Base-by-base conservation (phyloP, 129 eudicot genomes). In the Lonicera japonica region DNA sequence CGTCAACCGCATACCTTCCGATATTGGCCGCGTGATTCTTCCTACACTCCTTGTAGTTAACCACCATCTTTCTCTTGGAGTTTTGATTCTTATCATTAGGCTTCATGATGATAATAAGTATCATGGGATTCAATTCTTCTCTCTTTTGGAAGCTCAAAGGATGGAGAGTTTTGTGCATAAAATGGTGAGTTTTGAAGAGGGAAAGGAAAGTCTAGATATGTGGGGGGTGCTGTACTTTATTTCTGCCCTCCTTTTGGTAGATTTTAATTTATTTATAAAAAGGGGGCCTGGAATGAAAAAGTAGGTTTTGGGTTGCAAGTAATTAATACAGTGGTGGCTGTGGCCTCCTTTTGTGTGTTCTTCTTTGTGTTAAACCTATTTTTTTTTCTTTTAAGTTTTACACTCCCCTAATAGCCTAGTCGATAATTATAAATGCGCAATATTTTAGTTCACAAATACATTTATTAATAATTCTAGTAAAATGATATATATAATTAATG, bases 171-270 rank as follows among this genome's bases (percentile, higher is more conserved):
- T 51, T 6, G 19, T 14, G 56, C 9, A 6, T 4, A 18, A 6
- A 15, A 5, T 4, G 10, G 0, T 51, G 56, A 0, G 21, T 51
- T 20, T 1, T 51, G 21, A 15, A 4, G 10, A 12, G 56, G 19
- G 17, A 8, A 18, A 51, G 56, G 8, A 18, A 17, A 22, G 18
- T 14, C 5, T 14, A 4, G 7, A 23, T 41, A 21, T 19, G 12
- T 63, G 20, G 56, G 24, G 24, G 56, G 48, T 22, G 4, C 4
- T 1, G 11, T 55, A 40, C 56, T 63, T 63, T 63, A 63, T 63
- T 63, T 63, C 67, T 63, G 41, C 56, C 67, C 67, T 63, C 67
- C 67, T 46, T 23, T 46, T 20, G 19, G 67, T 45, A 45, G 51
- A 45, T 45, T 45, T 45, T 10, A 3, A 45, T 45, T 1, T 29